phyloP scores from a whole-genome alignment of 208 protist species.

The Dictyostelium gargantuum region DNA sequence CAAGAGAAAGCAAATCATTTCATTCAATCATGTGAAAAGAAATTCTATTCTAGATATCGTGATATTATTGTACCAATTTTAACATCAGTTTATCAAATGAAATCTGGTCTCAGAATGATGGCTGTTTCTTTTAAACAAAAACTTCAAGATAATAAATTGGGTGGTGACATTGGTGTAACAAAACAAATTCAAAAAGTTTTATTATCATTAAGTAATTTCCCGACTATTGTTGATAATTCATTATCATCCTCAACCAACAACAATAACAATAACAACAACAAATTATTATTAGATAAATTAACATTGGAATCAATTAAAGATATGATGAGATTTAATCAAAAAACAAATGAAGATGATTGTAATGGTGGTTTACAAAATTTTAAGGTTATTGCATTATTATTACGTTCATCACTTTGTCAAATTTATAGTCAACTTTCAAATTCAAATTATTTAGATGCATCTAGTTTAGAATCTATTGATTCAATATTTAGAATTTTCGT shows the following conservation, averaged over 20 bases:
- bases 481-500: slow-evolving; percentile 59
- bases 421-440: background rate
- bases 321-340: background rate
- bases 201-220: background rate
- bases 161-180: background rate
- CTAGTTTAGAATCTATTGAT: background rate
- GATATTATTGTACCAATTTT: slow-evolving; percentile 65
- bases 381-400: background rate
- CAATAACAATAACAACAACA: background rate
- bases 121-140: background rate
- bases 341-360: background rate
- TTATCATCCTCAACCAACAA: background rate
- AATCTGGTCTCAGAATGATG: slow-evolving; percentile 69
- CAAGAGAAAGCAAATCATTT: slow-evolving; percentile 57
- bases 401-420: slow-evolving; percentile 3
- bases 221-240: background rate
- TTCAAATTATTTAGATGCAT: background rate
- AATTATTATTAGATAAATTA: background rate
- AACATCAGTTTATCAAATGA: slow-evolving; percentile 64
- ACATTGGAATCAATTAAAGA: background rate
- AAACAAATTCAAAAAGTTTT: slow-evolving; percentile 29
- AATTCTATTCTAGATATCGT: slow-evolving; percentile 21
- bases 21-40: slow-evolving; percentile 4
- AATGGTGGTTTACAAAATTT: background rate
- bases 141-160: background rate